Evolutionary conservation across 2,329 filamentous ascomycete species (phyloP).

Genomic region (Macrophomina pseudophaseolina): DNA sequence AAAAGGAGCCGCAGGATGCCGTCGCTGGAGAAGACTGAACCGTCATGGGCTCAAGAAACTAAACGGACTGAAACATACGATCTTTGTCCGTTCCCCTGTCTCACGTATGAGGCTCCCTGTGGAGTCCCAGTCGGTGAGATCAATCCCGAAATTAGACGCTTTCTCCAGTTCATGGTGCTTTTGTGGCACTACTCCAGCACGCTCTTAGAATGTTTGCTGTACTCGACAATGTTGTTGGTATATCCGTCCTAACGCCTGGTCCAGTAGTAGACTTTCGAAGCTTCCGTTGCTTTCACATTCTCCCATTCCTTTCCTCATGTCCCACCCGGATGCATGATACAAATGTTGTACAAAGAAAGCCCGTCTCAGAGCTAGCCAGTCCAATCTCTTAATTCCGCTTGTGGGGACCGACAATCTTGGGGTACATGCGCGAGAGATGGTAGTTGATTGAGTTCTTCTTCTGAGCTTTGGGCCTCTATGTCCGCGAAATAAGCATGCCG

Average conservation of each 20-base stretch:
- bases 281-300: neutral
- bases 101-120: too few relatives aligned
- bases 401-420: slow-evolving; percentile 72
- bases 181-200: neutral
- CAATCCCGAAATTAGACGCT: too few relatives aligned
- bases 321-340: neutral
- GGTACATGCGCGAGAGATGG: slow-evolving; percentile 79
- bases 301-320: neutral
- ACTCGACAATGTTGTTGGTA: slow-evolving; percentile 24
- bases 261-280: slow-evolving; percentile 9
- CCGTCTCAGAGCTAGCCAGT: neutral
- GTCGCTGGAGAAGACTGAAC: neutral
- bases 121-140: too few relatives aligned
- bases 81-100: too few relatives aligned
- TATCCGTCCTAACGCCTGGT: slow-evolving; percentile 22
- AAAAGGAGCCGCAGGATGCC: neutral
- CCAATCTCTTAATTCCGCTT: slow-evolving; percentile 60
- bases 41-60: too few relatives aligned
- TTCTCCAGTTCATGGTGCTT: neutral
- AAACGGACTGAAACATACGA: too few relatives aligned
- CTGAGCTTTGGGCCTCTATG: slow-evolving; percentile 59
- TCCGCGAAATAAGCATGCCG: slow-evolving; percentile 12
- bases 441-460: slow-evolving; percentile 88
- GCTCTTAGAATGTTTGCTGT: neutral
- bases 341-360: slow-evolving; percentile 19